These are phyloP conservation scores for Eragrostis nindensis DNA, from an alignment of 176 grass and related monocot species.

Conservation along the genomic window DNA sequence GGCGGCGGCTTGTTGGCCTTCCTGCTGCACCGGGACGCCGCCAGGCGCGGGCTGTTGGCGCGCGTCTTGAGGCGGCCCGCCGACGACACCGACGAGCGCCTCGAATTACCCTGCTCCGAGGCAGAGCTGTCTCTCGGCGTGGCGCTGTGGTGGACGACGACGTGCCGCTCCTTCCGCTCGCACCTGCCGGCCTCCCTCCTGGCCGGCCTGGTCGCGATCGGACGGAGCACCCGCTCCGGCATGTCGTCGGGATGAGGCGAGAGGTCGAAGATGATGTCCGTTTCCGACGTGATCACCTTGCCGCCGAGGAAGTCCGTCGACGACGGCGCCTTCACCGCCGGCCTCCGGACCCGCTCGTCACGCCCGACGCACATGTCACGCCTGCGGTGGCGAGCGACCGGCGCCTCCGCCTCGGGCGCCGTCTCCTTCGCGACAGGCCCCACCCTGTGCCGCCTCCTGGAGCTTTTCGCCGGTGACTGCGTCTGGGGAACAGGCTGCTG, in stretches of 20 bases:
- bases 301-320: background rate
- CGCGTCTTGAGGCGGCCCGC: slow-evolving; percentile 53
- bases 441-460: slow-evolving; percentile 38
- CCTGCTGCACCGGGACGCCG: slow-evolving; percentile 28
- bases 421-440: background rate
- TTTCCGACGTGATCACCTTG: slow-evolving; percentile 47
- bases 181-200: background rate
- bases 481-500: slow-evolving; percentile 2
- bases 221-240: slow-evolving; percentile 41
- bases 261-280: slow-evolving; percentile 64
- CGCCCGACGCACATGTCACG: slow-evolving; percentile 41
- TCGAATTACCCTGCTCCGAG: slow-evolving; percentile 35
- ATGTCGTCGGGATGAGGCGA: background rate
- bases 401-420: background rate
- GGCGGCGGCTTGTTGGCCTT: slow-evolving; percentile 25
- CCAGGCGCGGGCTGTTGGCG: slow-evolving; percentile 54
- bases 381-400: background rate
- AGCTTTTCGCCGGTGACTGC: slow-evolving; percentile 36
- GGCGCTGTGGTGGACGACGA: background rate
- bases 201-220: slow-evolving; percentile 56
- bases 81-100: slow-evolving; percentile 28
- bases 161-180: slow-evolving; percentile 2
- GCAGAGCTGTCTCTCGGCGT: slow-evolving; percentile 17
- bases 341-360: background rate
- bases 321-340: background rate